phyloP scores from a whole-genome alignment of 331 rosid genomes.

The Erythrophleum ivorense region DNA sequence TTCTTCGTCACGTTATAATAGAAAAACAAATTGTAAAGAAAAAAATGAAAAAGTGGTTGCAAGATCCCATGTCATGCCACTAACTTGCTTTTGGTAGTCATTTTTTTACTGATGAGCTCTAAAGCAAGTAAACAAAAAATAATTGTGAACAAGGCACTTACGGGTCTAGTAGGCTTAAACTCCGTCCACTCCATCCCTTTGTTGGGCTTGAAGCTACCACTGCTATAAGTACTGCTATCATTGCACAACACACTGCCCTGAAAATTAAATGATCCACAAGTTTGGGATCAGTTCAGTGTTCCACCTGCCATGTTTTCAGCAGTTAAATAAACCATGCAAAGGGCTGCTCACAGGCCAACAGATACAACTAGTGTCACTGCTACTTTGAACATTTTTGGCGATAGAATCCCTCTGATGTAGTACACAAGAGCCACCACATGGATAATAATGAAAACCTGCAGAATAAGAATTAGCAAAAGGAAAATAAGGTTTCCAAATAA shows the following conservation, averaged over 20 bases:
- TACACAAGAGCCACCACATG: slow-evolving; percentile 95
- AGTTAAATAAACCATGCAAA: slow-evolving; percentile 29
- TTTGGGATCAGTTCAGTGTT: slow-evolving; percentile 36
- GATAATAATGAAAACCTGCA: slow-evolving; percentile 92
- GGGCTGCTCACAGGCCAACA: slow-evolving; percentile 79
- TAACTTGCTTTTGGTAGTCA: slow-evolving; percentile 6
- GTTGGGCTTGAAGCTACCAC: slow-evolving; percentile 98
- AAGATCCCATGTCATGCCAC: slow-evolving; percentile 1
- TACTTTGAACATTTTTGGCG: slow-evolving; percentile 92
- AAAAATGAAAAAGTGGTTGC: background rate
- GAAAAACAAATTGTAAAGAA: slow-evolving; percentile 17
- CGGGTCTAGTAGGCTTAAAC: slow-evolving; percentile 98
- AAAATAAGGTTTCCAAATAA: slow-evolving; percentile 40
- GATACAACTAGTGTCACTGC: slow-evolving; percentile 87
- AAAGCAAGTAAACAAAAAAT: slow-evolving; percentile 28
- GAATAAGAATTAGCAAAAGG: slow-evolving; percentile 35
- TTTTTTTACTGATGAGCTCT: slow-evolving; percentile 30
- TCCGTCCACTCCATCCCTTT: slow-evolving; percentile 99
- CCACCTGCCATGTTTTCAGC: slow-evolving; percentile 29
- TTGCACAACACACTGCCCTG: slow-evolving; percentile 82
- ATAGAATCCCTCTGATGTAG: slow-evolving; percentile 87
- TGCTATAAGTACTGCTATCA: slow-evolving; percentile 81
- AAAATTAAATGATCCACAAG: slow-evolving; percentile 46
- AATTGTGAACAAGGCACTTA: slow-evolving; percentile 53
- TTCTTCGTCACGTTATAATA: background rate